Base-by-base conservation (phyloP, 768 basidiomycete species). In the Leccinum subgranulosum region DNA sequence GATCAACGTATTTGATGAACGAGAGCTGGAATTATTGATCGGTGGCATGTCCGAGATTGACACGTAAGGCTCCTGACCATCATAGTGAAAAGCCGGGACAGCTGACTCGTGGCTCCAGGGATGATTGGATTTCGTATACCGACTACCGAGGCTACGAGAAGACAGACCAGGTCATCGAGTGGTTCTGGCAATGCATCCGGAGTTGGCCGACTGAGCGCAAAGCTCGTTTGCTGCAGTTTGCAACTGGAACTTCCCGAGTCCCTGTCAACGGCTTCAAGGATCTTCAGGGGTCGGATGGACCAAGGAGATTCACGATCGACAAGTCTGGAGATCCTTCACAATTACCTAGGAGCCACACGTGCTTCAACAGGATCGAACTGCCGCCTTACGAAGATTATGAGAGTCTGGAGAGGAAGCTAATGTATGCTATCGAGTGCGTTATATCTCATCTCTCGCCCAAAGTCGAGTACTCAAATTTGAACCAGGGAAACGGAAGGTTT, bases 241-340 rank as follows among this genome's bases (percentile, higher is more conserved):
- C 91, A 6, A 94, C 92, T 2, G 88, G 88, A 19, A 90, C 88
- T 3, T 90, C 88, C n/a, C 79, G 88, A 59, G 83, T 90, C 23
- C 88, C 94, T 11, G 93, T 94, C 65, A 94, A 94, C 67, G 94
- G 94, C 1, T 96, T 96, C 80, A 94, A 94, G 68, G 94, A 96
- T 67, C 77, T 95, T 7, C 94, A 96, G 74, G 94, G 94, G 9
- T 91, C 90, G 0, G 94, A 97, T 72, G 94, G 94, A 0, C 94
- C 94, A 3, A 77, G 94, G 55, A 77, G 94, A 59, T 97, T 97
- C 71, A 97, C 94, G 11, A 94, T 97, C 59, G 94, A 97, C 75
- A 96, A 96, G 74, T 88, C 87, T 21, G 94, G 94, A 5, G 94
- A 96, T 69, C 88, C 92, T 11, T 84, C 82, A 14, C 91, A 92